Evolutionary conservation across 768 basidiomycete species (phyloP).

Genomic region (Hydnomerulius pinastri): DNA sequence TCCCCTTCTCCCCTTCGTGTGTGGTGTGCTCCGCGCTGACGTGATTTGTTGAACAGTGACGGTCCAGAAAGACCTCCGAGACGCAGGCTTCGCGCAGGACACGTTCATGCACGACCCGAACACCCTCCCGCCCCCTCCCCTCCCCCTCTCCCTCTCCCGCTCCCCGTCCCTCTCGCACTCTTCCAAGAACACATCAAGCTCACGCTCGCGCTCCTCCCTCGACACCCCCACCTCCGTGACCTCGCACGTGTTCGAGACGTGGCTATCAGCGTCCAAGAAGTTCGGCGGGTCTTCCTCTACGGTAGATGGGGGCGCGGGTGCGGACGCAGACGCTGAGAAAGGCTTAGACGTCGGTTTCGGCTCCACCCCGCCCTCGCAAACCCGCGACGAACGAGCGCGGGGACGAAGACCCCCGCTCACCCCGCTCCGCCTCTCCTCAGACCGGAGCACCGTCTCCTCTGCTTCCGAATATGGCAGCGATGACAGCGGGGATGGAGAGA

Average conservation of each 20-base stretch:
- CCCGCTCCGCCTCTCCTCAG: neutral
- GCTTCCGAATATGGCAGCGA: neutral
- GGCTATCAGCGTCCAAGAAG: conserved; percentile 1
- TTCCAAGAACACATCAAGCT: no score
- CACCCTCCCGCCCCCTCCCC: neutral
- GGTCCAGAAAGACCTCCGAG: conserved; percentile 16
- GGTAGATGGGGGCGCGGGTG: neutral
- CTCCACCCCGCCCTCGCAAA: no score
- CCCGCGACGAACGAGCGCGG: no score
- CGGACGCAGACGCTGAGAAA: neutral
- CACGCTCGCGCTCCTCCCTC: no score
- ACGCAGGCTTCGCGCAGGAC: conserved; percentile 19
- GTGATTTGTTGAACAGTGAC: conserved; percentile 6
- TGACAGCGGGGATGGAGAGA: neutral
- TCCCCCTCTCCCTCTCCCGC: neutral
- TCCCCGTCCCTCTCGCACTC: neutral
- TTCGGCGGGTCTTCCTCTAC: neutral
- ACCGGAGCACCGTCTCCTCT: neutral
- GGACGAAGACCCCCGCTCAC: neutral
- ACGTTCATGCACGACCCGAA: conserved; percentile 8
- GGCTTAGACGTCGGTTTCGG: no score
- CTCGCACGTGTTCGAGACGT: conserved; percentile 2
- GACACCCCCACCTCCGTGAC: neutral
- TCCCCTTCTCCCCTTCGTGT: neutral
- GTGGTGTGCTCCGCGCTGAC: neutral